Evolutionary conservation across 441 rosid species (phyloP), one percentile per base, ranked within the genome.

Genomic region (Brassica balearica): DNA sequence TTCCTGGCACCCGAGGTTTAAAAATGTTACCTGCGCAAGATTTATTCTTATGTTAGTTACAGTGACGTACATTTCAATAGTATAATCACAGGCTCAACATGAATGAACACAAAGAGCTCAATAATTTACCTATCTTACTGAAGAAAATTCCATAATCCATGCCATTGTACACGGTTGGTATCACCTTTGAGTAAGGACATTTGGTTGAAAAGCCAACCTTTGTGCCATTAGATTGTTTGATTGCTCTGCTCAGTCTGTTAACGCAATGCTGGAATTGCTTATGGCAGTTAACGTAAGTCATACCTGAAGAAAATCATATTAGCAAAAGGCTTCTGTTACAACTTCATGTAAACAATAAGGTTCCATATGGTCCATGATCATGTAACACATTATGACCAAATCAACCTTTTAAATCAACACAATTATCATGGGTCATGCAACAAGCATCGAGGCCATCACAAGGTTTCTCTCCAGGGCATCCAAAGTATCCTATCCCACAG

Each of bases 401-500:
- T 0, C 43, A 29, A 29, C 34, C 34, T 78, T 78, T 78, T 22
- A 48, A 0, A 61, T 1, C 65, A 58, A 91, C 89, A 38, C 98
- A 95, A 62, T 81, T 81, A 59, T 95, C 98, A 68, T 92, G 98
- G 53, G 81, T 85, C 94, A 95, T 92, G 77, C 97, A 92, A 73
- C 97, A 92, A 67, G 88, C 90, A 36, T 92, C 97, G 32, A 95
- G 97, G 9, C 82, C 94, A 72, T 95, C 96, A 29, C 97, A 92
- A 17, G 97, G 91, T 65, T 23, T 82, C 84, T 91, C 94, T 17
- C 94, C 91, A 0, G 88, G 90, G 65, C 96, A 92, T 73, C 97
- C 94, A 63, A 86, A 90, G 79, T 91, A 89, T 8, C 94, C 73
- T 3, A 95, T 79, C 56, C 98, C 97, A 38, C 97, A 92, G 56